Evolutionary conservation across 2,329 filamentous ascomycete species (phyloP).

Genomic region (Neofusicoccum sp.): DNA sequence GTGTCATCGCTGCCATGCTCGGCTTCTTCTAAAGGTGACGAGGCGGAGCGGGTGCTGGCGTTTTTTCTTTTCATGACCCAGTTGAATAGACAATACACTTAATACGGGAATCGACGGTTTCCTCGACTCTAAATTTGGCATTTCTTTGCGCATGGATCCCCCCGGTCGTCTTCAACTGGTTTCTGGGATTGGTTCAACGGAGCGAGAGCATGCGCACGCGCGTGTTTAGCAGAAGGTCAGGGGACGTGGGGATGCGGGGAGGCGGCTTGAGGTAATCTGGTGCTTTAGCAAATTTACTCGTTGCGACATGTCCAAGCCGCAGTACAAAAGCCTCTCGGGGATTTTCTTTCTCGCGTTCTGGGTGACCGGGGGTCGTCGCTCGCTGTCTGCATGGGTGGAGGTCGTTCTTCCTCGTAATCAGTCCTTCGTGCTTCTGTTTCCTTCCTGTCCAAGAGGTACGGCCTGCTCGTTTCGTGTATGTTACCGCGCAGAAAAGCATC

Average conservation of each 20-base stretch:
- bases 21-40: slow-evolving; percentile 43
- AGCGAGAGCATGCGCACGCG: slow-evolving; percentile 6
- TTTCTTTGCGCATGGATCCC: not conserved
- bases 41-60: slow-evolving; percentile 30
- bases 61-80: slow-evolving; percentile 26
- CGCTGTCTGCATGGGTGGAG: not conserved
- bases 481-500: slow-evolving; percentile 10
- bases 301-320: slow-evolving; percentile 7
- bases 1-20: slow-evolving; percentile 49
- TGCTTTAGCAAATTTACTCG: slow-evolving; percentile 16
- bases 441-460: not conserved
- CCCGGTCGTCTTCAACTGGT: slow-evolving; percentile 2
- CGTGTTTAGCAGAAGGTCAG: not conserved
- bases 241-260: slow-evolving; percentile 11
- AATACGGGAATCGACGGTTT: slow-evolving; percentile 11
- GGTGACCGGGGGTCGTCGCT: not conserved
- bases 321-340: slow-evolving; percentile 10
- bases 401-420: slow-evolving; percentile 8
- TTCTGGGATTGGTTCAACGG: slow-evolving; percentile 3
- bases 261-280: slow-evolving; percentile 13
- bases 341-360: not conserved
- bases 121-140: slow-evolving; percentile 11
- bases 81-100: slow-evolving; percentile 39
- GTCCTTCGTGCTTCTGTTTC: not conserved
- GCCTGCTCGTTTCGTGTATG: slow-evolving; percentile 9